Base-by-base conservation (phyloP, 1,284 basidiomycete species). In the Ustilago nuda region DNA sequence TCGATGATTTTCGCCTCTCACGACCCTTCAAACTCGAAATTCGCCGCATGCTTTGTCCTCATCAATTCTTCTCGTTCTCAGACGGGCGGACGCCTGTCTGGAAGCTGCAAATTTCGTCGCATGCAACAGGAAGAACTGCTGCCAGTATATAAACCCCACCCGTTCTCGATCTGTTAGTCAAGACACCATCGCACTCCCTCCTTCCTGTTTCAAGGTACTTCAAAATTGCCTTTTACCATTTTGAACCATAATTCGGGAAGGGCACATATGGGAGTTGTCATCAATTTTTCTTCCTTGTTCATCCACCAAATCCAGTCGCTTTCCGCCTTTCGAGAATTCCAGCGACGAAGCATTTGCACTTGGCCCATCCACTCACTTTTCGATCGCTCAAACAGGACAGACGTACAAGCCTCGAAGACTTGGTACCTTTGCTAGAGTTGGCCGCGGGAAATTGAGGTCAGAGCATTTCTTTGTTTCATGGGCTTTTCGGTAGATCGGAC, bases 141-240 rank as follows among this genome's bases (percentile, higher is more conserved):
- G 15, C 19, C 9, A 59, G 27, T 67, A 76, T 66, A 72, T 71
- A 71, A n/a, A 45, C 37, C 48, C 30, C 43, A 13, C 39, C 4
- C 35, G 37, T 61, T 33, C 36, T 17, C 13, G 12, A 36, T 37
- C 15, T 35, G 8, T 8, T 13, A 15, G 6, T 39, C 56, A 27
- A 41, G 36, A 27, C 63, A 17, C 41, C 51, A 58, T 45, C 59
- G 51, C 76, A 68, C 76, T 78, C 68, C 67, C 76, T 78, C 76
- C 76, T 71, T 78, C 67, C 67, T 66, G 76, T 61, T 67, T 76
- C 73, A 76, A 76, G 68, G 73, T 61, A 76, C 73, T 76, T 76
- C 68, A 76, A 76, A 76, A 76, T 72, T 76, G 69, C 66, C 74
- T 76, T 77, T 77, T 77, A 77, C 75, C 75, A 77, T 77, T 77